phyloP scores from a whole-genome alignment of 805 yeast genomes.

The Zygosaccharomyces bisporus region DNA sequence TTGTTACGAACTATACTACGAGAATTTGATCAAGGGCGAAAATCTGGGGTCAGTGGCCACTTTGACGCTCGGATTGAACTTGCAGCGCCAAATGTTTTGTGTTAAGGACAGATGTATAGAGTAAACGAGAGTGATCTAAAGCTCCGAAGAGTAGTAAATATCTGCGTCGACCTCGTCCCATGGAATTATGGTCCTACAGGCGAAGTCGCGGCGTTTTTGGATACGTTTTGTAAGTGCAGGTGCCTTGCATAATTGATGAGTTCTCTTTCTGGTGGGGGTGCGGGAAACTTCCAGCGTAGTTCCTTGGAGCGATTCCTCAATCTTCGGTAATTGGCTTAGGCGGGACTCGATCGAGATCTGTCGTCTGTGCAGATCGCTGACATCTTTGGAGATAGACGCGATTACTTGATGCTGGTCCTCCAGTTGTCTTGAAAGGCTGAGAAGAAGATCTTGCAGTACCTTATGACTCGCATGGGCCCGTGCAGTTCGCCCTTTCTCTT shows the following conservation, averaged over 20 bases:
- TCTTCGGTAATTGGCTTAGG: neutral
- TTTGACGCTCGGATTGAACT: slow-evolving; percentile 31
- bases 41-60: slow-evolving; percentile 30
- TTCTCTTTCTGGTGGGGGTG: slow-evolving; percentile 1
- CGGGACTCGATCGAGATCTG: slow-evolving; percentile 18
- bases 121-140: slow-evolving; percentile 7
- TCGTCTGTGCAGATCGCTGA: slow-evolving; percentile 15
- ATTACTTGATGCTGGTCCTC: slow-evolving; percentile 22
- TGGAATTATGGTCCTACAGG: slow-evolving; percentile 28
- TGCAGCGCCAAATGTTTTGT: slow-evolving; percentile 24
- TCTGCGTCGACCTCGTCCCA: slow-evolving; percentile 29
- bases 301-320: neutral
- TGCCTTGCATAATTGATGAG: neutral
- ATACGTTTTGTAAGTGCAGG: slow-evolving; percentile 7
- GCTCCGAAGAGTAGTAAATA: slow-evolving; percentile 11
- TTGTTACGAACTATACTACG: slow-evolving; percentile 67
- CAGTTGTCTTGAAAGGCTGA: slow-evolving; percentile 16
- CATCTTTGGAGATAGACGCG: slow-evolving; percentile 21
- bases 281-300: neutral
- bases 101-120: slow-evolving; percentile 14
- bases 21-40: slow-evolving; percentile 38
- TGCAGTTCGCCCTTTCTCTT: neutral
- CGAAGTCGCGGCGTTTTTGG: slow-evolving; percentile 11
- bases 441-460: slow-evolving; percentile 11
- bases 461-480: slow-evolving; percentile 1